These are phyloP conservation scores for Calycina herbarum DNA, from an alignment of 2,329 filamentous ascomycete species.

Conservation along the genomic window DNA sequence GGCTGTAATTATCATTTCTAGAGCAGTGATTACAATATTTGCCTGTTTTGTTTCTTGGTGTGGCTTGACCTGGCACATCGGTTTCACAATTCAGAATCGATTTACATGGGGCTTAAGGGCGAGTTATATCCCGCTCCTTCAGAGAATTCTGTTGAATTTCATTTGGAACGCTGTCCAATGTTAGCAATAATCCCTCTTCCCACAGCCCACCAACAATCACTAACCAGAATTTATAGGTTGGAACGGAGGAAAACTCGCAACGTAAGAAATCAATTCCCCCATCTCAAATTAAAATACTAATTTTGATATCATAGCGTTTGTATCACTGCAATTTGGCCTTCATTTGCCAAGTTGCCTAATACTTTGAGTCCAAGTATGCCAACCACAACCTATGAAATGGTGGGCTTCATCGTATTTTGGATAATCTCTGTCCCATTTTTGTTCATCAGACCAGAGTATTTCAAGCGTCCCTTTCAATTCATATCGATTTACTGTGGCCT, in stretches of 20 bases:
- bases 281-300: not conserved
- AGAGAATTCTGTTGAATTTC: not conserved
- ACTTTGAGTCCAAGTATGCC: not conserved
- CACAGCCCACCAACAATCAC: not conserved
- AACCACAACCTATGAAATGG: slow-evolving; percentile 1
- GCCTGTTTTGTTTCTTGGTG: not conserved
- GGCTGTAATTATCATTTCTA: not conserved
- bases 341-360: not conserved
- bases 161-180: slow-evolving; percentile 1
- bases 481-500: not conserved
- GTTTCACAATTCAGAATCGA: not conserved
- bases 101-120: not conserved
- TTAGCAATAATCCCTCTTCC: not conserved
- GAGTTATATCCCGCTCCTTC: not conserved
- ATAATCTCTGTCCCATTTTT: not conserved
- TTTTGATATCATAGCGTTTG: not conserved
- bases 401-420: not conserved
- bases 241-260: slow-evolving; percentile 1
- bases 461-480: not conserved
- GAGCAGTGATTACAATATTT: not conserved
- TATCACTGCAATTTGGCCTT: not conserved
- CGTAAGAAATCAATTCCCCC: not conserved
- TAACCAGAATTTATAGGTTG: not conserved
- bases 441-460: not conserved
- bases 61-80: not conserved